These are phyloP conservation scores for Aechmea fasciata DNA, from an alignment of 176 grass and related monocot species.

Conservation along the genomic window DNA sequence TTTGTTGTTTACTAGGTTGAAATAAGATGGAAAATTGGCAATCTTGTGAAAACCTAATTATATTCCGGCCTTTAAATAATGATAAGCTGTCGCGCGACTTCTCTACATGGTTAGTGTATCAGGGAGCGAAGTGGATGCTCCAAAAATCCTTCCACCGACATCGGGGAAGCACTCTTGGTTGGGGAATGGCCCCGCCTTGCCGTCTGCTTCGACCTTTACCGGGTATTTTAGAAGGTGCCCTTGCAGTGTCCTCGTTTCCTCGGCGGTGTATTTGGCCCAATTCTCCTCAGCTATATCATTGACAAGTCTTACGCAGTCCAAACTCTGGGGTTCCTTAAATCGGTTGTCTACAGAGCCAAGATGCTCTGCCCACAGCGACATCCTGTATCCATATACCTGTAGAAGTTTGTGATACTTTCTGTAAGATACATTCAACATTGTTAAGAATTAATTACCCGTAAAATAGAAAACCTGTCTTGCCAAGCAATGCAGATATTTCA, in stretches of 20 bases:
- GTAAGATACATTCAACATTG: not conserved
- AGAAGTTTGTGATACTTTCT: not conserved
- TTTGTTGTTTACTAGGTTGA: not conserved
- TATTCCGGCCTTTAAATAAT: not conserved
- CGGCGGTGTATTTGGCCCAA: constrained; percentile 43
- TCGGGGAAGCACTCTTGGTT: constrained; percentile 77
- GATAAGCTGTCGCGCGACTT: not conserved
- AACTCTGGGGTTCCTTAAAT: constrained; percentile 53
- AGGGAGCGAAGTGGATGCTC: constrained; percentile 57
- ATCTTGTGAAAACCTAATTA: not conserved
- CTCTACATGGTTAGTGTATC: constrained; percentile 73
- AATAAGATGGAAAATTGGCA: not conserved
- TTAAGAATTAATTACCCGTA: no score
- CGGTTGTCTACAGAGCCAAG: constrained; percentile 44
- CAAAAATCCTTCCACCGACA: constrained; percentile 68
- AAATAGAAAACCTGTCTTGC: no score
- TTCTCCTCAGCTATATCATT: constrained; percentile 65
- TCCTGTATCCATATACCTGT: constrained; percentile 89
- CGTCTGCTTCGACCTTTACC: constrained; percentile 58
- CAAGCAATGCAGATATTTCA: no score
- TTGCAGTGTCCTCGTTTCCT: constrained; percentile 39
- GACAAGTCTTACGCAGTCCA: constrained; percentile 53
- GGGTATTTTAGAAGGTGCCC: constrained; percentile 87
- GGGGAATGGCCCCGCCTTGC: constrained; percentile 34
- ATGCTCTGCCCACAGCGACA: constrained; percentile 84